Base-by-base conservation (phyloP, 108 stramenopile genomes). In the Epithemia pelagica region DNA sequence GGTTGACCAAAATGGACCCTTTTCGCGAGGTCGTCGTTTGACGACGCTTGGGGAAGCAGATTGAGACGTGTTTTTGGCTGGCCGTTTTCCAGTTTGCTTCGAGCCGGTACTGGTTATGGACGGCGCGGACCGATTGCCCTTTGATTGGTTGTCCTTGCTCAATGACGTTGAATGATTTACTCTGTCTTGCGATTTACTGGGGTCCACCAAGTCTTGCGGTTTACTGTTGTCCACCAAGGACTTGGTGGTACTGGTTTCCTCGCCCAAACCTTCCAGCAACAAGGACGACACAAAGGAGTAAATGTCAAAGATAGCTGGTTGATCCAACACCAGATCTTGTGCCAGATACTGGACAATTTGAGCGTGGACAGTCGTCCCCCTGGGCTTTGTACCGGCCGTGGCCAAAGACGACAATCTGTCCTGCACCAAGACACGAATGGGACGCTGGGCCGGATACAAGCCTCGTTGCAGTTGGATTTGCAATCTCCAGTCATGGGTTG, bases 301-400 rank as follows among this genome's bases (percentile, higher is more conserved):
- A 22, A 94, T 65, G 56, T 90, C 87, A 67, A 88, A 89, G 22
- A 94, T 67, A 64, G 81, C 82, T 2, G 80, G 80, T 23, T 86
- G 79, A 7, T 75, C 76, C 24, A 69, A 8, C 7, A 78, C 18
- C 51, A 82, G 8, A 24, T 60, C 28, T 2, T 65, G 61, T 0
- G 73, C 54, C 25, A 83, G 1, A 37, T 71, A 81, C 37, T 76
- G 67, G 10, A 74, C 29, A 30, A 86, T 31, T 53, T 83, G 64
- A 20, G 74, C 62, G 46, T 86, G 79, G 24, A 82, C 57, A 19
- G 70, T 71, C 15, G 73, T 65, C 24, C 80, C 80, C n/a, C n/a
- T n/a, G 5, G 37, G 37, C 5, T 10, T 10, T 10, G 37, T 15
- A 46, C 15, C 15, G 37, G 37, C 23, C 10, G 37, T 10, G 10